Conservation (phyloP, 1,284 basidiomycete species). For the Moniliophthora roreri region DNA sequence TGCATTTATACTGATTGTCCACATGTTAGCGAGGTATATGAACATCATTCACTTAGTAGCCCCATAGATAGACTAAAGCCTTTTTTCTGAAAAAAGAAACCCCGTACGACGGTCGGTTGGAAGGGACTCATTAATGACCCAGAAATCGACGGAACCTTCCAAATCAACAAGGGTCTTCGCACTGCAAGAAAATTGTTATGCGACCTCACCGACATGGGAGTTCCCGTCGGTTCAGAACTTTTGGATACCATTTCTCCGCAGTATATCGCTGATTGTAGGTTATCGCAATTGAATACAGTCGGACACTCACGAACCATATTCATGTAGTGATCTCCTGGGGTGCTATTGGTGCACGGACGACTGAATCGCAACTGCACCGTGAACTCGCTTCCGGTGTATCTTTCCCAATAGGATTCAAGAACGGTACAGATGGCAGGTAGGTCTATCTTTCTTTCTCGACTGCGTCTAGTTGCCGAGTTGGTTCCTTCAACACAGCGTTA, state of each 20-base stretch:
- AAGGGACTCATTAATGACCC: conserved; percentile 92
- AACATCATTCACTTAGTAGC: background rate
- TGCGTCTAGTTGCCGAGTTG: too few relatives aligned
- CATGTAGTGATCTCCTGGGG: conserved; percentile 86
- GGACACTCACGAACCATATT: conserved; percentile 5
- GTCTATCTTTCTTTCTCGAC: conserved; percentile 25
- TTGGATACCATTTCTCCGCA: conserved; percentile 93
- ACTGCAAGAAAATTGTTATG: conserved; percentile 87
- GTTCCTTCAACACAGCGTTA: conserved; percentile 38
- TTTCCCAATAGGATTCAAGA: conserved; percentile 98
- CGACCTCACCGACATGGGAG: conserved; percentile 84
- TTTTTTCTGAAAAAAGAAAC: too few relatives aligned
- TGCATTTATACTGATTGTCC: conserved; percentile 11
- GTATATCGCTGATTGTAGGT: conserved; percentile 70
- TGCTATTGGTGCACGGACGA: conserved; percentile 96
- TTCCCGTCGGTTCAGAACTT: conserved; percentile 94
- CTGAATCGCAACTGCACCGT: conserved; percentile 91
- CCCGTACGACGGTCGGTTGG: conserved; percentile 87
- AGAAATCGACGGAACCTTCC: conserved; percentile 90
- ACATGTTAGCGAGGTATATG: conserved; percentile 49
- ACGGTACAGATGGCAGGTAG: conserved; percentile 94
- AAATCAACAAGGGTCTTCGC: conserved; percentile 95
- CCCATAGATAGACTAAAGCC: too few relatives aligned
- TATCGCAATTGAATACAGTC: background rate
- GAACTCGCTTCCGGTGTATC: conserved; percentile 90